A percentile compares a stretch with the other conserved stretches of the same genome.
These are phyloP conservation scores for Leccinellum albellum DNA, from an alignment of 768 basidiomycete species.

Conservation along the genomic window DNA sequence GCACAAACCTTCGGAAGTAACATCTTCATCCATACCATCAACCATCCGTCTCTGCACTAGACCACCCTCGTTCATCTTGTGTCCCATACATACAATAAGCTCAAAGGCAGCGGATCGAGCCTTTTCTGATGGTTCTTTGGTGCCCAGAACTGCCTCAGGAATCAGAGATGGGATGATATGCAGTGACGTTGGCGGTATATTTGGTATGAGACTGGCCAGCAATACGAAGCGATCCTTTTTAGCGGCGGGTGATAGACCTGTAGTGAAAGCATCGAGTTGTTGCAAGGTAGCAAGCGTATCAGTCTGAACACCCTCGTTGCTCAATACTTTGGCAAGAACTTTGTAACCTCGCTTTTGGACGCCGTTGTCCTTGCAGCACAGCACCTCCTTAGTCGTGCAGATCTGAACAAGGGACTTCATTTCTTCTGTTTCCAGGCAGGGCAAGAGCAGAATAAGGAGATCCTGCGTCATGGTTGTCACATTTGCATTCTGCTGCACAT, in stretches of 20 bases:
- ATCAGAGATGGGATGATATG: conserved; percentile 86
- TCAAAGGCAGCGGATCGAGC: conserved; percentile 88
- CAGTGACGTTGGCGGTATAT: conserved; percentile 65
- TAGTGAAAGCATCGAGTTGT: conserved; percentile 59
- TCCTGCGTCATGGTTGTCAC: conserved; percentile 71
- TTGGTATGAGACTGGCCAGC: conserved; percentile 62
- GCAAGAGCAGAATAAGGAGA: conserved; percentile 79
- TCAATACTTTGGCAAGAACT: conserved; percentile 71
- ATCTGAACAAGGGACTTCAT: conserved; percentile 61
- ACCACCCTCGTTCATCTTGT: conserved; percentile 87
- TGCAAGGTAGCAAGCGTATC: conserved; percentile 60
- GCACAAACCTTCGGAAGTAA: conserved; percentile 38
- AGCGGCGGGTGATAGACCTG: conserved; percentile 73
- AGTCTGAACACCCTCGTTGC: conserved; percentile 51
- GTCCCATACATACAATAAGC: conserved; percentile 84
- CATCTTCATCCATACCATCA: conserved; percentile 80
- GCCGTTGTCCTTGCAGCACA: conserved; percentile 76
- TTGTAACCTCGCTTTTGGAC: conserved; percentile 97
- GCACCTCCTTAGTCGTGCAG: conserved; percentile 63
- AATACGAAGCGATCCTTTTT: conserved; percentile 91
- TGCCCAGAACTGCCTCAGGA: conserved; percentile 91
- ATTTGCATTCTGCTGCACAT: conserved; percentile 36
- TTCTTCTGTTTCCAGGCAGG: conserved; percentile 62
- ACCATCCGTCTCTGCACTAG: conserved; percentile 71
- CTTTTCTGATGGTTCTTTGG: conserved; percentile 95